Base-by-base conservation (phyloP, 1,284 basidiomycete genomes). In the Vanrija pseudolonga region DNA sequence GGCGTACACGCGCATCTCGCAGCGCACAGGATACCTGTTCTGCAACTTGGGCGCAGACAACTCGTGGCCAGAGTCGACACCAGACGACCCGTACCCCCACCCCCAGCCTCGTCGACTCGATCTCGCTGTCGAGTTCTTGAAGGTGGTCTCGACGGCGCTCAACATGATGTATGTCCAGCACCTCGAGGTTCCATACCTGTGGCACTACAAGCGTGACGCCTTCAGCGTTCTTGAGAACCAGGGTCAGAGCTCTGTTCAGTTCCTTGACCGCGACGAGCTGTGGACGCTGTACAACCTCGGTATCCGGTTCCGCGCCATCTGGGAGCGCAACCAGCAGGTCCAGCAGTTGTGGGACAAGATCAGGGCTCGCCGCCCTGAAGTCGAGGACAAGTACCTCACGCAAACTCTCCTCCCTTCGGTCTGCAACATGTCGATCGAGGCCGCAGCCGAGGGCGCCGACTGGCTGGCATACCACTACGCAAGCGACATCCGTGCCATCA, bases 101-200 rank as follows among this genome's bases (percentile, higher is more conserved):
- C 59, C 60, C 0, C 19, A 18, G 17, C 55, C 43, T 8, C 66
- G 67, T 15, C 66, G 71, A 14, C 81, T 61, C 76, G 82, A 84
- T 48, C 83, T 89, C 51, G 83, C 85, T 32, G 79, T 81, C 53
- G 82, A 86, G 18, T 85, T 94, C 68, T 84, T 92, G 56, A 78
- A 84, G 52, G 89, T 91, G 8, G 88, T 98, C 55, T 85, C 87
- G 3, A 83, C 82, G 56, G 86, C 89, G 50, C 81, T 99, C 38
- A 83, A 85, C 42, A 90, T 86, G 72, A 82, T 98, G 59, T 93
- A 98, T 73, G 79, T 91, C 50, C 85, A 93, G 50, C 84, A 90
- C 60, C 74, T 89, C 62, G 96, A 99, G 71, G 92, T 96, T 8
- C 92, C 96, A 0, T 96, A 93, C 74, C 86, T 99, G 60, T 97